A percentile compares a stretch with the other conserved stretches of the same genome.
phyloP scores from a whole-genome alignment of 2,329 filamentous ascomycete species.

The Pseudocercospora crystallina region DNA sequence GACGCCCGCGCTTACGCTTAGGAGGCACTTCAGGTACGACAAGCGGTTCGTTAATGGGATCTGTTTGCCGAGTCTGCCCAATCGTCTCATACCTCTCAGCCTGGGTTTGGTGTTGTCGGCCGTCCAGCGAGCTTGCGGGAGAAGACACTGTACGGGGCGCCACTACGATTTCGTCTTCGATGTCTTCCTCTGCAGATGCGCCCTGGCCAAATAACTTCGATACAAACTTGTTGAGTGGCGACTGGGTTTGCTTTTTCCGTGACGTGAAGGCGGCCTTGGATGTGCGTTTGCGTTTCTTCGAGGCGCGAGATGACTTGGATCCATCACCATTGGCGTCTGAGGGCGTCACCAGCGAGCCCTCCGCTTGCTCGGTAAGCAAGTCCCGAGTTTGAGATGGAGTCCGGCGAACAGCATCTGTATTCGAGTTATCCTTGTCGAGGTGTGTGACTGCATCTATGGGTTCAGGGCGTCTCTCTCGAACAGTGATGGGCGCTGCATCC shows the following conservation, averaged over 20 bases:
- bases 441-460: too few relatives aligned
- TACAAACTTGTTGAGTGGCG: conserved; percentile 31
- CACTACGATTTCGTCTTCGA: conserved; percentile 44
- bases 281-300: conserved; percentile 32
- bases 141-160: conserved; percentile 14
- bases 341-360: conserved; percentile 1
- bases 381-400: too few relatives aligned
- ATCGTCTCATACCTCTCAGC: conserved; percentile 1
- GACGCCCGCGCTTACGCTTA: conserved; percentile 31
- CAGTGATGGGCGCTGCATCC: too few relatives aligned
- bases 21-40: neutral
- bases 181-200: conserved; percentile 33
- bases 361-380: neutral
- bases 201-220: conserved; percentile 25
- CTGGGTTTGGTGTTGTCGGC: neutral
- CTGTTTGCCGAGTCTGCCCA: too few relatives aligned
- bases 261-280: conserved; percentile 11
- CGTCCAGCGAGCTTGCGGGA: conserved; percentile 8
- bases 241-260: conserved; percentile 32
- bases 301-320: neutral
- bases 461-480: too few relatives aligned
- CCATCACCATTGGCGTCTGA: neutral
- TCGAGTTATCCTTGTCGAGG: too few relatives aligned
- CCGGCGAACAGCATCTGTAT: too few relatives aligned
- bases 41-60: too few relatives aligned